Base-by-base conservation (phyloP, 805 yeast genomes). In the Candida parachauliodes region DNA sequence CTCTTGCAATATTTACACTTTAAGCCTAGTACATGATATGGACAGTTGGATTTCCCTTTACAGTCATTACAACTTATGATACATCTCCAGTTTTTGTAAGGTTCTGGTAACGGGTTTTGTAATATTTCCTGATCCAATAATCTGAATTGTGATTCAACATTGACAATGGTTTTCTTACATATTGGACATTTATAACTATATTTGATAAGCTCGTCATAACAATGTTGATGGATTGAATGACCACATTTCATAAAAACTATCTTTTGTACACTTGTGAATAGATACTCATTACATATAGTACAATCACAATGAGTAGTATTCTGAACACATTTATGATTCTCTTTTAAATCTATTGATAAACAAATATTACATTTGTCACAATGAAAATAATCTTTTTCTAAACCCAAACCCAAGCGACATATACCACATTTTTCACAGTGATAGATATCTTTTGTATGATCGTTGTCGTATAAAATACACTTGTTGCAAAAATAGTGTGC, bases 241-340 rank as follows among this genome's bases (percentile, higher is more conserved):
- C 97, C 96, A 62, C 98, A 89, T 34, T 74, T 68, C 96, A 89
- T 88, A 57, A 89, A 88, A 15, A 88, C 95, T 29, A 88, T 95
- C 8, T 88, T 81, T 54, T 70, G 73, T 5, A 83, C 78, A 3
- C 93, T 81, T 11, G 88, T 83, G 57, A 89, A 89, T 77, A 89
- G 77, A 57, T 81, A 88, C 50, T 88, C 97, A 41, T 84, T 86
- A 61, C 97, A 89, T 25, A 89, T 87, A 1, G 96, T 95, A 58
- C 97, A 89, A 55, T 88, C 81, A 32, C 95, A 83, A 56, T 84
- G 93, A 0, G 96, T 88, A 5, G 95, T 79, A 48, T 88, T 79
- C 50, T 84, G 88, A 35, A 88, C 81, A 60, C 97, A 91, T 45
- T 74, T 76, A 62, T 91, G 97, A 42, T 79, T 77, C 45, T 82